Evolutionary conservation across 164 flowering plant species (phyloP).

Genomic region (Umbellularia californica): DNA sequence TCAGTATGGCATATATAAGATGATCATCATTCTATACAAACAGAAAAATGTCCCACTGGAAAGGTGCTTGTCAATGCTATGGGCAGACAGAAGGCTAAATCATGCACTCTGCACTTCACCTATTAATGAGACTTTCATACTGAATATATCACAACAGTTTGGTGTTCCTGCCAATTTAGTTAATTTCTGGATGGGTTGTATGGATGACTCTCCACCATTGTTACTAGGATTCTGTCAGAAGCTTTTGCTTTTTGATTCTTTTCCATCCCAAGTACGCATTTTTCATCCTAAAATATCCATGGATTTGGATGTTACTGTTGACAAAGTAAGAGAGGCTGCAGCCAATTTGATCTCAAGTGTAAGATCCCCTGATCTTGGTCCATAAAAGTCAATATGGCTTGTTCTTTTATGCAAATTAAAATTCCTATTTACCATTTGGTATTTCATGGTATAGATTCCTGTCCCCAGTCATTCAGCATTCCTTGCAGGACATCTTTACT

Average conservation of each 20-base stretch:
- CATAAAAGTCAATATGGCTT: not conserved
- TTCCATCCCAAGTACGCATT: constrained; percentile 13
- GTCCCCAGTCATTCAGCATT: constrained; percentile 37
- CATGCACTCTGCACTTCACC: constrained; percentile 84
- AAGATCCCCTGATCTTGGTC: constrained; percentile 25
- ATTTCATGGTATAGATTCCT: constrained; percentile 40
- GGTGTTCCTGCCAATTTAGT: constrained; percentile 36
- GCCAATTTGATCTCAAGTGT: constrained; percentile 50
- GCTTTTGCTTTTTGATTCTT: constrained; percentile 32
- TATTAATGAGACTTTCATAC: constrained; percentile 47
- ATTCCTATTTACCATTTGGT: constrained; percentile 7
- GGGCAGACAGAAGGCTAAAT: constrained; percentile 69
- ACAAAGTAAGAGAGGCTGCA: constrained; percentile 38
- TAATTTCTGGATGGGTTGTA: constrained; percentile 59
- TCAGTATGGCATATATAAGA: constrained; percentile 43
- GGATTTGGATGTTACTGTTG: constrained; percentile 16
- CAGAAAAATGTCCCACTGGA: constrained; percentile 44
- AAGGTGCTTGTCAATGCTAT: constrained; percentile 45
- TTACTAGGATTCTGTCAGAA: constrained; percentile 55
- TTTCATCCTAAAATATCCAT: constrained; percentile 16
- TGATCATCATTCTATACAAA: constrained; percentile 47
- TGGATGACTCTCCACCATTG: constrained; percentile 38
- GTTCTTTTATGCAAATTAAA: not conserved
- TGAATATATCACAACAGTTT: constrained; percentile 39
- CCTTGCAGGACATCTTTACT: constrained; percentile 65